Base-by-base conservation (phyloP, 164 flowering plant genomes). In the Hamamelis virginiana region DNA sequence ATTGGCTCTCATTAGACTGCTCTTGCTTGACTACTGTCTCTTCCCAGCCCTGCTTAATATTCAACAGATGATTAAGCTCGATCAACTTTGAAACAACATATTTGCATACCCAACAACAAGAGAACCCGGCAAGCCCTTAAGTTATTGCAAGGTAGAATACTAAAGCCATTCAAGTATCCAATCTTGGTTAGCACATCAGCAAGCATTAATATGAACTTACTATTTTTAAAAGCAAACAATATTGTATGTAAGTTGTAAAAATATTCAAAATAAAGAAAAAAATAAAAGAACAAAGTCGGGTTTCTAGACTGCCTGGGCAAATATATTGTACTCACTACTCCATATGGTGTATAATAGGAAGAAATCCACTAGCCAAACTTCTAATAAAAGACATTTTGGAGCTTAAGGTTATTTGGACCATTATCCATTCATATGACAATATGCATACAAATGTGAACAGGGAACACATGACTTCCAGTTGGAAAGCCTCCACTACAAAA, bases 1-100 rank as follows among this genome's bases (percentile, higher is more conserved):
- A 76, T 44, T 77, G 80, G 64, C 68, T 72, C 48, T 85, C 95
- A 67, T 64, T 80, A 63, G 91, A 67, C 67, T 84, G 87, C 58
- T 86, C 97, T 80, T 91, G 96, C 81, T 89, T 88, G 48, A 93
- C 81, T 8, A 87, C 84, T 22, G 82, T 88, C 83, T 92, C 96
- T 79, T 96, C 98, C 99, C 99, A 96, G 47, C 99, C 97, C 99
- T 90, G 82, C 13, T 27, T 44, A 72, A 65, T 57, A 67, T 41
- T 53, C 52, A 56, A 64, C 63, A 69, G 63, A 69, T n/a, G 33
- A 56, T 38, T 59, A 75, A 64, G 28, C 59, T 55, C 22, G 8
- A 22, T 55, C 11, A 22, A 10, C 22, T 21, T 22, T 22, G 53
- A 16, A 55, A 22, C 27, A 8, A 28, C 18, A 41, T 47, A 8